Evolutionary conservation across 1,139 yeast genomes (phyloP).

Genomic region (Taphrina sp.): DNA sequence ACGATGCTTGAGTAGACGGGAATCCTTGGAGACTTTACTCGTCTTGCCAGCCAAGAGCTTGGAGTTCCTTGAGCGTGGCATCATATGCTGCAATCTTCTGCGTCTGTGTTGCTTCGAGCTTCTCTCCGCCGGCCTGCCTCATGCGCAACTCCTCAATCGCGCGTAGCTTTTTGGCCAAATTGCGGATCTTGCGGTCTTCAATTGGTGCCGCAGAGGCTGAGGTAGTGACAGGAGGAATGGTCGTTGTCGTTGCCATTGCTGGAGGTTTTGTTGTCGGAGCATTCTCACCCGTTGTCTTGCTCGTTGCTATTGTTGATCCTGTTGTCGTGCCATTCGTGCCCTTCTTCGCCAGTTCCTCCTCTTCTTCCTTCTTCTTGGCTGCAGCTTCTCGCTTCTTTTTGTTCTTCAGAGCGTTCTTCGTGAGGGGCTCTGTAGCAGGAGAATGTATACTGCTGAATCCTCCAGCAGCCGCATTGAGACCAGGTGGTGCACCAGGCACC

Average conservation of each 20-base stretch:
- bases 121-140: conserved; percentile 80
- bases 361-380: conserved; percentile 46
- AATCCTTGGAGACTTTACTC: too few species aligned
- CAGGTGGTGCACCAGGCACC: conserved; percentile 36
- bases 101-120: conserved; percentile 87
- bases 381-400: conserved; percentile 76
- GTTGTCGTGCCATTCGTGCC: conserved; percentile 76
- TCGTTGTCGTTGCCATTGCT: not conserved
- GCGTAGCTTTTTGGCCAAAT: conserved; percentile 83
- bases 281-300: conserved; percentile 41
- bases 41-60: conserved; percentile 38
- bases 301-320: conserved; percentile 62
- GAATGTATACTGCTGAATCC: conserved; percentile 44
- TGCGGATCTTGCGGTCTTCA: conserved; percentile 80
- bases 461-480: conserved; percentile 35
- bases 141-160: conserved; percentile 87
- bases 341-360: conserved; percentile 51
- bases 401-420: conserved; percentile 69
- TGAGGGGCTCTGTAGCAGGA: conserved; percentile 42
- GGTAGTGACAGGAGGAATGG: conserved; percentile 35
- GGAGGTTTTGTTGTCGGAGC: conserved; percentile 4
- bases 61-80: conserved; percentile 37
- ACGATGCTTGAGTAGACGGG: too few species aligned
- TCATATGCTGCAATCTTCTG: conserved; percentile 82
- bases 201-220: conserved; percentile 38